Conservation (phyloP, 2,329 filamentous ascomycete genomes). For the Eutypella sp. region DNA sequence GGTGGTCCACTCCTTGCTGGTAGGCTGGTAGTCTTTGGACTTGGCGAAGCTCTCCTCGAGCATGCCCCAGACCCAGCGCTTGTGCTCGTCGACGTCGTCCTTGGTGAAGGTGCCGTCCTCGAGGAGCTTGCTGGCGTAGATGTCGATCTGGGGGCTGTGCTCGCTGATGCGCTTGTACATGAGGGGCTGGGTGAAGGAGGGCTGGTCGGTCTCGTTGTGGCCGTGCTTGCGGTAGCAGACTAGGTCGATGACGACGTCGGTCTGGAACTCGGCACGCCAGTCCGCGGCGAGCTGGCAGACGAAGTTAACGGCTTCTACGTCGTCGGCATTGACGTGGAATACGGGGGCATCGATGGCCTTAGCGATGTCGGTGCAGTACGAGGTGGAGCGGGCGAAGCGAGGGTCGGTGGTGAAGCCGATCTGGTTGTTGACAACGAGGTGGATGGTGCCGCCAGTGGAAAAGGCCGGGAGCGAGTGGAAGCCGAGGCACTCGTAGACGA, state of each 20-base stretch:
- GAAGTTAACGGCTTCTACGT: slow-evolving; percentile 97
- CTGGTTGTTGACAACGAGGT: slow-evolving; percentile 98
- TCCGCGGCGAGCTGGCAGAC: slow-evolving; percentile 95
- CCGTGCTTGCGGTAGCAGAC: slow-evolving; percentile 99
- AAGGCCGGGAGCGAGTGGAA: slow-evolving; percentile 95
- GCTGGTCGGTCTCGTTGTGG: slow-evolving; percentile 99
- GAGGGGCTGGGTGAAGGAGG: slow-evolving; percentile 96
- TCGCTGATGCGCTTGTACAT: slow-evolving; percentile 98
- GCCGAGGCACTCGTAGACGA: slow-evolving; percentile 97
- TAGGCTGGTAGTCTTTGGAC: slow-evolving; percentile 96
- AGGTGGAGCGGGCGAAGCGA: slow-evolving; percentile 92
- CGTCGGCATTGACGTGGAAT: slow-evolving; percentile 98
- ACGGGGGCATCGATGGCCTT: slow-evolving; percentile 98
- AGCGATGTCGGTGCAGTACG: slow-evolving; percentile 98
- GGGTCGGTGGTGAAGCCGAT: slow-evolving; percentile 99
- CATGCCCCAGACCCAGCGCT: slow-evolving; percentile 99
- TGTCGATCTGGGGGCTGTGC: slow-evolving; percentile 80
- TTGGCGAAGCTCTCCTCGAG: slow-evolving; percentile 95
- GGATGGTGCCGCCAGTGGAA: slow-evolving; percentile 94
- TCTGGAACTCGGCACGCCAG: slow-evolving; percentile 98
- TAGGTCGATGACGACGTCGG: slow-evolving; percentile 95
- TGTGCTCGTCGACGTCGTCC: slow-evolving; percentile 97
- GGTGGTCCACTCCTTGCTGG: slow-evolving; percentile 96
- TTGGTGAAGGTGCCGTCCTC: slow-evolving; percentile 93
- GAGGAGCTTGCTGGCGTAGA: slow-evolving; percentile 86